Evolutionary conservation across 805 yeast species (phyloP), one percentile per base, ranked within the genome.

Genomic region (Saccharomycopsis malanga): DNA sequence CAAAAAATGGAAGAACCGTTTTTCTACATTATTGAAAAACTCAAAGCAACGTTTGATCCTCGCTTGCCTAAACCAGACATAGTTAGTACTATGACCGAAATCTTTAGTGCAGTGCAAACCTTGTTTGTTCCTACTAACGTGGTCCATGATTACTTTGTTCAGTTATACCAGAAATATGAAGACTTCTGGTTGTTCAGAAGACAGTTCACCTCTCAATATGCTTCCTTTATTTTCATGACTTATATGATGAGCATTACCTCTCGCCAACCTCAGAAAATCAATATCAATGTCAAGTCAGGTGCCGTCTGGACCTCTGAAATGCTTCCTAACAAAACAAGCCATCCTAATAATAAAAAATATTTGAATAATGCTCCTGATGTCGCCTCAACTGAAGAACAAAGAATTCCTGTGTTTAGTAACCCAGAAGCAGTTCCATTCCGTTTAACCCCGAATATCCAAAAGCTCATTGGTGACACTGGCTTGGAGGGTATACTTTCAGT

Each of bases 101-200:
- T 94, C 45, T 71, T 93, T 61, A 79, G 87, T 54, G 88, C 96
- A 2, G 86, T 91, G 53, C 97, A 93, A 65, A 74, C 95, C 1
- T 68, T 83, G 58, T 73, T 86, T 64, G 91, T 89, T 45, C 98
- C 98, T 30, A 74, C 83, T 21, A 81, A 86, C 4, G 83, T 91
- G 29, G 70, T 91, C 70, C 80, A 80, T 58, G 85, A 85, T 54
- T 83, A 85, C 61, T 93, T 88, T 60, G 62, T 81, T 47, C 72
- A 71, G 4, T 67, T 80, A 35, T 93, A 81, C 63, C 73, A 82
- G 10, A 75, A 79, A 49, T 94, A 83, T 61, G 96, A 85, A 63
- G 97, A 91, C 58, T 93, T 91, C 71, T 93, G 98, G 98, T 67
- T 91, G 44, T 93, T 94, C 80, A 77, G 98, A 53, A 87, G 88